Percentiles rank a stretch among this genome's conserved stretches.
Conservation (phyloP, 345 rosid genomes). For the Salix purpurea region DNA sequence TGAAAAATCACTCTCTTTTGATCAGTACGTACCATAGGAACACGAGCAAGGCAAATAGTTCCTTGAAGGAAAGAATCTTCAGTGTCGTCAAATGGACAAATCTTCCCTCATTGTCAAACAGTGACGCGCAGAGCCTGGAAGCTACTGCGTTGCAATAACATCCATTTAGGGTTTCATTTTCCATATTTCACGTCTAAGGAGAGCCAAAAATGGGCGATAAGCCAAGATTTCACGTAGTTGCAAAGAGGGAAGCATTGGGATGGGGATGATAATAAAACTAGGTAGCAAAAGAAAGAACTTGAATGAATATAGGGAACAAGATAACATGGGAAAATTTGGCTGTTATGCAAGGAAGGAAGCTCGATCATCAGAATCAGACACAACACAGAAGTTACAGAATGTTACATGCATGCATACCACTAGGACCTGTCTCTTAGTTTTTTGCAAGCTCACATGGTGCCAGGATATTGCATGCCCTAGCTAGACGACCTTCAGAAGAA, state of each 20-base stretch:
- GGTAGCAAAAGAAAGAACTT: too few species aligned
- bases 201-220: background rate
- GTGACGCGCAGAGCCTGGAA: background rate
- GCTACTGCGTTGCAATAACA: background rate
- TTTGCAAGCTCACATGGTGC: conserved; percentile 1
- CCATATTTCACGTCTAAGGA: too few species aligned
- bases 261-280: background rate
- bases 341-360: background rate
- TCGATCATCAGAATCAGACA: background rate
- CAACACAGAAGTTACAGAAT: background rate
- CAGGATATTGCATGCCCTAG: background rate
- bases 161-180: background rate
- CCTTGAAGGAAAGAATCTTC: background rate
- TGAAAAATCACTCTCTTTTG: background rate
- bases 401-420: background rate
- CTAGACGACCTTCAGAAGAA: background rate
- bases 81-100: background rate
- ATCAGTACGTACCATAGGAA: background rate
- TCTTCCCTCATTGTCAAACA: background rate
- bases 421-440: conserved; percentile 4
- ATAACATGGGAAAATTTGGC: conserved; percentile 18
- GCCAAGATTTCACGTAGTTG: background rate
- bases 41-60: background rate
- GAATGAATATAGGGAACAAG: conserved; percentile 13
- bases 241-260: background rate